Evolutionary conservation across 1,139 yeast species (phyloP), one percentile per base, ranked within the genome.

Genomic region (Hansenula sp.): DNA sequence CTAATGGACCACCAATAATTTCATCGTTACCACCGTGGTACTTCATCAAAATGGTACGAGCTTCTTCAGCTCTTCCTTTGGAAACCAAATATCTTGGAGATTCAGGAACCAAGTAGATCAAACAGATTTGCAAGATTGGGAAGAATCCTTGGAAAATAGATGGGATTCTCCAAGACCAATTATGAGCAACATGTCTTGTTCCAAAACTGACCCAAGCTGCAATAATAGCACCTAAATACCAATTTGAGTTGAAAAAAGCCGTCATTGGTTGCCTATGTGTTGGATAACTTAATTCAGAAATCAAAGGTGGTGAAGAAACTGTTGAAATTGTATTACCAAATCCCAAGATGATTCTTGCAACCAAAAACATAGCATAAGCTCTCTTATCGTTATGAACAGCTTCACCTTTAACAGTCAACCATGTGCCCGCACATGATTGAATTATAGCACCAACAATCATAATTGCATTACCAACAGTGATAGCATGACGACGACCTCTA

Each of bases 271-370:
- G 25, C 9, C 25, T 21, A 21, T 21, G 25, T 6, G 25, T 21
- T 21, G 25, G 25, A 21, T 21, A 21, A 21, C 25, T 21, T 9
- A 21, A 21, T 21, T 21, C 25, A 9, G 25, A 21, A 9, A 21
- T 21, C 9, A 21, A 21, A 6, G 25, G 25, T 21, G 25, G 25
- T 21, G 25, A 21, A 21, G 25, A 21, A 5, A 21, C 25, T 21
- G 25, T 21, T 21, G 25, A 21, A 9, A 21, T 21, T 5, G 25
- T 21, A 9, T 21, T 21, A 21, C 25, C 25, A 41, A 73, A 51
- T 49, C 82, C 81, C 38, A 77, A 46, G 43, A 77, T 58, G 38
- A 70, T 65, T 62, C 82, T 70, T 12, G 76, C 70, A 31, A 66
- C 71, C 40, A 76, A 64, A 57, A 75, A 72, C 59, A 67, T 68